phyloP scores from a whole-genome alignment of 2,329 filamentous ascomycete species.

The Cladophialophora chaetospira region DNA sequence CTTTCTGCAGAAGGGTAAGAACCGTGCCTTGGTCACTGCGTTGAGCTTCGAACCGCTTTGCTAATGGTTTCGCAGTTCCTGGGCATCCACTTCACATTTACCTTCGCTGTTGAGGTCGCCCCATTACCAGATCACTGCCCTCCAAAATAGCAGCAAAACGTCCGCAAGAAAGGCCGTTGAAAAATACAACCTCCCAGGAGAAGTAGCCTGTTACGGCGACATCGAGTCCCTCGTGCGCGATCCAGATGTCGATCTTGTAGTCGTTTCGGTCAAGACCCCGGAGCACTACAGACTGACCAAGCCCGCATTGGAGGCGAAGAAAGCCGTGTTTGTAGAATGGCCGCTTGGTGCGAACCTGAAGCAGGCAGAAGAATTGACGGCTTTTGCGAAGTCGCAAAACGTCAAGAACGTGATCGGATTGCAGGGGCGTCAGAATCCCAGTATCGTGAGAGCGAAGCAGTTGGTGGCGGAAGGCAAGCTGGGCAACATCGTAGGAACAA shows the following conservation, averaged over 20 bases:
- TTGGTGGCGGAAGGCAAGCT: slow-evolving; percentile 50
- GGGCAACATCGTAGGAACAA: slow-evolving; percentile 57
- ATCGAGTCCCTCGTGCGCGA: slow-evolving; percentile 48
- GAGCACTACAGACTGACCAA: slow-evolving; percentile 50
- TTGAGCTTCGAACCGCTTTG: background rate
- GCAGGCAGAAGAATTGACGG: slow-evolving; percentile 46
- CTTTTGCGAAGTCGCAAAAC: slow-evolving; percentile 38
- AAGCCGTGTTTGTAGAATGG: slow-evolving; percentile 60
- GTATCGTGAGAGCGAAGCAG: slow-evolving; percentile 47
- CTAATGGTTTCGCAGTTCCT: slow-evolving; percentile 9
- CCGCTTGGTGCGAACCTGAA: slow-evolving; percentile 52
- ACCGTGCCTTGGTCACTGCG: background rate
- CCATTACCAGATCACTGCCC: slow-evolving; percentile 18
- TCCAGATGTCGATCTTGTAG: slow-evolving; percentile 55
- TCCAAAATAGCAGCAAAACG: slow-evolving; percentile 48
- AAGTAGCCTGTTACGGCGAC: slow-evolving; percentile 53
- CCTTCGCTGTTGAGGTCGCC: background rate
- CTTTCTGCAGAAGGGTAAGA: slow-evolving; percentile 21
- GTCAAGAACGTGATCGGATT: slow-evolving; percentile 51
- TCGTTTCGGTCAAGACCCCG: slow-evolving; percentile 57
- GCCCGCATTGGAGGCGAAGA: slow-evolving; percentile 55
- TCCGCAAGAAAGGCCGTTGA: slow-evolving; percentile 48
- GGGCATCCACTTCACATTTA: slow-evolving; percentile 18
- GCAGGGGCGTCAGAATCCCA: slow-evolving; percentile 53
- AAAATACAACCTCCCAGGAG: slow-evolving; percentile 44